These are phyloP conservation scores for Coemansia sp. DNA, from an alignment of 192 early-diverging fungal genomes.

Conservation along the genomic window DNA sequence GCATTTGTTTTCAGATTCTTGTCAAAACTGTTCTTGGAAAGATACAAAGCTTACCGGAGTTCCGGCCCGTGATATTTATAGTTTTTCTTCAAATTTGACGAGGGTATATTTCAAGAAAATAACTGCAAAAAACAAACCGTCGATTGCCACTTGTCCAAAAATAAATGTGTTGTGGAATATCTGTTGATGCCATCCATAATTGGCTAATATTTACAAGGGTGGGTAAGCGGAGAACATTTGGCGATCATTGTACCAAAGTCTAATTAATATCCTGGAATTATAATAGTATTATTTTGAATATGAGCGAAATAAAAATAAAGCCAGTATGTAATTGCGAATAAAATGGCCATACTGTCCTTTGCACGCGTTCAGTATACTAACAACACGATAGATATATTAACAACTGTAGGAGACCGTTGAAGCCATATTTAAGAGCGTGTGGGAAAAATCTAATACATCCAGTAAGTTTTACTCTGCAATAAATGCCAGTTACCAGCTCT, in stretches of 20 bases:
- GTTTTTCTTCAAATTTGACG: no score
- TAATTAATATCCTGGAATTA: background rate
- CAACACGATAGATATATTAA: background rate
- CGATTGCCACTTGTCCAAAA: no score
- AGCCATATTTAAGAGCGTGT: conserved; percentile 46
- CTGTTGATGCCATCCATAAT: no score
- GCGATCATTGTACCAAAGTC: no score
- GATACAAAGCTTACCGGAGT: no score
- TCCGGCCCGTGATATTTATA: no score
- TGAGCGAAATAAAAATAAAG: background rate
- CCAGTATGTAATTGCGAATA: background rate
- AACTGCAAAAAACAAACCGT: no score
- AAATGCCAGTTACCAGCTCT: background rate
- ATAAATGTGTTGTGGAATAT: no score
- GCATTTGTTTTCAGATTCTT: background rate
- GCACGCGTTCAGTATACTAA: background rate
- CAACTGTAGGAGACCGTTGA: conserved; percentile 40
- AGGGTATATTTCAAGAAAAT: no score
- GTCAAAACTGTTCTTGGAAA: background rate
- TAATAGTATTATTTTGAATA: background rate
- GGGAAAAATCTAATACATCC: conserved; percentile 40
- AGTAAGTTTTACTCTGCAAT: conserved; percentile 19
- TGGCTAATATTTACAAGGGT: no score
- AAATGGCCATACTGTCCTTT: background rate
- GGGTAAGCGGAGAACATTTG: no score